Conservation (phyloP, 2,329 filamentous ascomycete genomes). For the Sporothrix pallida region DNA sequence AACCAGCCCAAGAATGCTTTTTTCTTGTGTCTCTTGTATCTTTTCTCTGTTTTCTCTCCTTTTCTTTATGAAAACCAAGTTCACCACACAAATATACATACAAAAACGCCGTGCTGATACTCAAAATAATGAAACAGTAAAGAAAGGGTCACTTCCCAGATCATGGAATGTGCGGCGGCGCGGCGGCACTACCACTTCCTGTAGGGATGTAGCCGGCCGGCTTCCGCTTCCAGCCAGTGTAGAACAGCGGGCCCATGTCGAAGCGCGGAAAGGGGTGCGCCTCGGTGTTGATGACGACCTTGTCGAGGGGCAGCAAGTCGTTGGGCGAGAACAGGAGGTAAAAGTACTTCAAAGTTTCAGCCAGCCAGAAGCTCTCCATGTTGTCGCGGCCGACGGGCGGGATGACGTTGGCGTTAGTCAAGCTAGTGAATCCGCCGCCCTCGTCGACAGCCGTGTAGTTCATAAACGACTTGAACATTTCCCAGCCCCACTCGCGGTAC, state of each 20-base stretch:
- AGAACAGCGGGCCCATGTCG: conserved; percentile 76
- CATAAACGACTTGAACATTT: conserved; percentile 94
- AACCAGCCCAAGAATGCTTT: not conserved
- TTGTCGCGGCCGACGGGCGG: conserved; percentile 79
- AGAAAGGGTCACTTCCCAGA: not conserved
- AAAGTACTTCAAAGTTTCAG: conserved; percentile 97
- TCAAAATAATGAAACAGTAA: not conserved
- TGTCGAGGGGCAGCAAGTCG: conserved; percentile 81
- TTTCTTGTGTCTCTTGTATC: not conserved
- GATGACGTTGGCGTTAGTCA: conserved; percentile 74
- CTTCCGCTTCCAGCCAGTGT: conserved; percentile 80
- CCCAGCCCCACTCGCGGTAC: conserved; percentile 97
- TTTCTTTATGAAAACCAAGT: not conserved
- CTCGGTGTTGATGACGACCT: conserved; percentile 94
- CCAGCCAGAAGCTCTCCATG: conserved; percentile 99
- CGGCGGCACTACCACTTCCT: not conserved
- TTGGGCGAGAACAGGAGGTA: conserved; percentile 90
- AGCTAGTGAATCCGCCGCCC: conserved; percentile 79
- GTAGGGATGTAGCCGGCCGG: conserved; percentile 1
- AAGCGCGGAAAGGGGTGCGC: conserved; percentile 90
- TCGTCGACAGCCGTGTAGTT: conserved; percentile 81
- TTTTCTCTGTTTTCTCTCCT: not conserved
- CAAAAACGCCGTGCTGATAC: not conserved
- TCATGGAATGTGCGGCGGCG: not conserved
- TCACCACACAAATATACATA: not conserved